phyloP scores from a whole-genome alignment of 331 rosid genomes.

The Pyrus hybrid region DNA sequence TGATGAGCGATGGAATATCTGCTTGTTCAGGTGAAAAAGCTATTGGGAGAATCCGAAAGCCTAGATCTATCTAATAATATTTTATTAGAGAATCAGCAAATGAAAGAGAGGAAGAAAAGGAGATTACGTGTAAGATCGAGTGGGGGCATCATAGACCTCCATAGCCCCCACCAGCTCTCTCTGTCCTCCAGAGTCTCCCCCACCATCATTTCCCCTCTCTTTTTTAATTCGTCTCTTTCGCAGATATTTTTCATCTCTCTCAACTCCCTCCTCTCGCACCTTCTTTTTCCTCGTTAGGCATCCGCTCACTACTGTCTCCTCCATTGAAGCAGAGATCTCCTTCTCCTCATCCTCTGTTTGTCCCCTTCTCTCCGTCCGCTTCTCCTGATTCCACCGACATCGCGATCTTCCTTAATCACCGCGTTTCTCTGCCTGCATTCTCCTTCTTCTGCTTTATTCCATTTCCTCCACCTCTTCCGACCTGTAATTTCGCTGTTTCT shows the following conservation, averaged over 20 bases:
- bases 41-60: not conserved
- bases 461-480: not conserved
- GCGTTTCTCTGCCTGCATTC: not conserved
- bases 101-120: not conserved
- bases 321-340: not conserved
- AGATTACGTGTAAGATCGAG: constrained; percentile 11
- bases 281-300: not conserved
- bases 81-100: not conserved
- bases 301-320: not conserved
- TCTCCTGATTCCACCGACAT: not conserved
- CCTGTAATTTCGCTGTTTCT: not conserved
- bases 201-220: not conserved
- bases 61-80: not conserved
- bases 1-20: too few relatives aligned
- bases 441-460: not conserved
- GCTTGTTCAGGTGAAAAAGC: not conserved
- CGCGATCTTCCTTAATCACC: not conserved
- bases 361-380: not conserved
- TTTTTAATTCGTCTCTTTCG: not conserved
- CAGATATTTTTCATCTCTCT: not conserved
- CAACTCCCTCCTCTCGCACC: not conserved
- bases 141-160: constrained; percentile 4
- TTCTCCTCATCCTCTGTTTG: not conserved
- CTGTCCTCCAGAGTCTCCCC: not conserved
- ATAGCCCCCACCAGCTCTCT: not conserved